Base-by-base conservation (phyloP, 129 eudicot species). In the Glebionis coronaria region DNA sequence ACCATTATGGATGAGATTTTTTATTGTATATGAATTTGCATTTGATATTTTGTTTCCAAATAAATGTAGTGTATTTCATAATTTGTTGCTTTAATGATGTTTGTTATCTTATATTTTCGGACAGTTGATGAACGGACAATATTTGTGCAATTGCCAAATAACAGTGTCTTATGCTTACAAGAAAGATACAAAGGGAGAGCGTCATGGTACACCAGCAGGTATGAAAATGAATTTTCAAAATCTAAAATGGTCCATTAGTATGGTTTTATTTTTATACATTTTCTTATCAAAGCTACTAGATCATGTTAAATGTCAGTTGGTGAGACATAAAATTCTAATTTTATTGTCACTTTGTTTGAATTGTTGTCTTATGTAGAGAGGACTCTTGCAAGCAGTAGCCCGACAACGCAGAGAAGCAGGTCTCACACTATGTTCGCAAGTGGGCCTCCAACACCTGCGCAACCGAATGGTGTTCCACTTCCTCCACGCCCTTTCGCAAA, bases 131-230 rank as follows among this genome's bases (percentile, higher is more conserved):
- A 94, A 82, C 19, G 99, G 99, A 5, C 99, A 94, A 55, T 94
- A 94, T 81, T 87, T 94, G 40, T 94, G 99, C 81, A 89, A 94
- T 63, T 95, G 99, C 9, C 99, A 94, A 68, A 94, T n/a, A n/a
- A n/a, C n/a, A n/a, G n/a, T n/a, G n/a, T n/a, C n/a, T n/a, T n/a
- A n/a, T n/a, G n/a, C n/a, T 94, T 93, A 93, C 95, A 93, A 93
- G 88, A 93, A 93, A 83, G 99, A 93, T 72, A 93, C 99, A 0
- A 93, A 93, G 58, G 99, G 99, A 68, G 99, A 89, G 82, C 91
- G 99, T 42, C 99, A 93, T 79, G 99, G 99, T 59, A 89, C 99
- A 63, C 98, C 98, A 19, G 98, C 98, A 85, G 96, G 98, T 29
- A 25, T 16, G n/a, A n/a, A n/a, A n/a, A n/a, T n/a, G n/a, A n/a